These are phyloP conservation scores for Alternaria atra DNA, from an alignment of 2,329 filamentous ascomycete species.

Conservation along the genomic window DNA sequence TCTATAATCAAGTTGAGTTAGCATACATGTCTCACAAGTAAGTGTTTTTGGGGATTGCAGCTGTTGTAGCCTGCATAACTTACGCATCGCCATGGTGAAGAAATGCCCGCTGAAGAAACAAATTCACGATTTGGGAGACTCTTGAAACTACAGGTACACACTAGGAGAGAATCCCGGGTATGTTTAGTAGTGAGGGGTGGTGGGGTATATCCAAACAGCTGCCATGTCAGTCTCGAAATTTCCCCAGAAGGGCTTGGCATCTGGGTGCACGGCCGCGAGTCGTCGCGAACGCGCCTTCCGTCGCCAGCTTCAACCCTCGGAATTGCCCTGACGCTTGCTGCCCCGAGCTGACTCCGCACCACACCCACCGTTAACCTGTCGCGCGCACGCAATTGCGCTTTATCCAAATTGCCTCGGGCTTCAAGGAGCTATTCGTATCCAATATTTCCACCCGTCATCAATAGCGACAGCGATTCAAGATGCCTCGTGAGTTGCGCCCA, in stretches of 20 bases:
- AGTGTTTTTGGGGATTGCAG: constrained; percentile 16
- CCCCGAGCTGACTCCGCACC: constrained; percentile 8
- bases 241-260: constrained; percentile 34
- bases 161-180: constrained; percentile 8
- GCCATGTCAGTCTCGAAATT: constrained; percentile 33
- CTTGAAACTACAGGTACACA: constrained; percentile 10
- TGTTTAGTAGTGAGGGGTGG: constrained; percentile 36
- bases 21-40: constrained; percentile 10
- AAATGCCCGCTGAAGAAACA: constrained; percentile 17
- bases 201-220: constrained; percentile 37
- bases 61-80: constrained; percentile 33
- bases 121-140: constrained; percentile 7
- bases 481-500: constrained; percentile 47
- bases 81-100: constrained; percentile 53
- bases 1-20: constrained; percentile 61
- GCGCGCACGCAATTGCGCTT: constrained; percentile 23
- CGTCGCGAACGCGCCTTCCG: constrained; percentile 26
- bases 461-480: constrained; percentile 28
- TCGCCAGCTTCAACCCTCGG: constrained; percentile 15
- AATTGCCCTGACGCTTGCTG: constrained; percentile 1
- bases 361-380: constrained; percentile 11
- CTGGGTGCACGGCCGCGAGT: constrained; percentile 21
- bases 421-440: constrained; percentile 3
- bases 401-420: constrained; percentile 1
- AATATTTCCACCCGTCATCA: background rate